Evolutionary conservation across 345 rosid species (phyloP).

Genomic region (Camelina neglecta): DNA sequence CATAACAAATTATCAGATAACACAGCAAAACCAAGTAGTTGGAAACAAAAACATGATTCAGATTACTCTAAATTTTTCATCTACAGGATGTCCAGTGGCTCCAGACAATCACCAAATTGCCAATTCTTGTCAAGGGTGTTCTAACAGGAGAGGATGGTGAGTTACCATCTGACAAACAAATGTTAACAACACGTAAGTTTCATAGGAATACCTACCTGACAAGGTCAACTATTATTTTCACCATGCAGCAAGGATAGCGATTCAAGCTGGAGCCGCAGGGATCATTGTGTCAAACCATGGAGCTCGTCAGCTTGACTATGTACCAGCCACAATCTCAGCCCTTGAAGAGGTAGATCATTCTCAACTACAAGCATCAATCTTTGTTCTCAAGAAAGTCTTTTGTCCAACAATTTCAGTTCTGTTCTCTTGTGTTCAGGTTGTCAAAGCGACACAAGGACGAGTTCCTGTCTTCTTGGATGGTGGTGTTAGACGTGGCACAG

Average conservation of each 20-base stretch:
- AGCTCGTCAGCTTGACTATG: constrained; percentile 92
- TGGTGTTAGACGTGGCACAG: constrained; percentile 94
- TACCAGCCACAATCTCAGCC: constrained; percentile 79
- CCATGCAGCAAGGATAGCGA: constrained; percentile 68
- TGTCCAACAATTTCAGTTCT: neutral
- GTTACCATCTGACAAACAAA: constrained; percentile 23
- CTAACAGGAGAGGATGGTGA: constrained; percentile 87
- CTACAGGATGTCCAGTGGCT: constrained; percentile 84
- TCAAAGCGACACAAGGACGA: constrained; percentile 82
- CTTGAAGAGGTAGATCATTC: constrained; percentile 71
- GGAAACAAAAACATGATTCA: neutral
- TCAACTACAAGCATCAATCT: neutral
- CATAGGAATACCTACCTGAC: constrained; percentile 6
- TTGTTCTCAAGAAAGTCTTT: neutral
- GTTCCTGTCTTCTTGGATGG: constrained; percentile 93
- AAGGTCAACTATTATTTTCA: neutral
- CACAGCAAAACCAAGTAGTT: neutral
- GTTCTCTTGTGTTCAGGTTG: constrained; percentile 56
- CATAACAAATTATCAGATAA: neutral
- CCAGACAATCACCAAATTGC: constrained; percentile 79
- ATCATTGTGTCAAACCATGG: constrained; percentile 94
- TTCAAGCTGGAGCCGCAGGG: constrained; percentile 85
- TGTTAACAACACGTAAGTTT: neutral
- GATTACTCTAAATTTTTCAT: constrained; percentile 23
- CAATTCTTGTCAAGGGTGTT: constrained; percentile 90